These are phyloP conservation scores for Helicostylum pulchrum DNA, from an alignment of 192 early-diverging fungal species.

Conservation along the genomic window DNA sequence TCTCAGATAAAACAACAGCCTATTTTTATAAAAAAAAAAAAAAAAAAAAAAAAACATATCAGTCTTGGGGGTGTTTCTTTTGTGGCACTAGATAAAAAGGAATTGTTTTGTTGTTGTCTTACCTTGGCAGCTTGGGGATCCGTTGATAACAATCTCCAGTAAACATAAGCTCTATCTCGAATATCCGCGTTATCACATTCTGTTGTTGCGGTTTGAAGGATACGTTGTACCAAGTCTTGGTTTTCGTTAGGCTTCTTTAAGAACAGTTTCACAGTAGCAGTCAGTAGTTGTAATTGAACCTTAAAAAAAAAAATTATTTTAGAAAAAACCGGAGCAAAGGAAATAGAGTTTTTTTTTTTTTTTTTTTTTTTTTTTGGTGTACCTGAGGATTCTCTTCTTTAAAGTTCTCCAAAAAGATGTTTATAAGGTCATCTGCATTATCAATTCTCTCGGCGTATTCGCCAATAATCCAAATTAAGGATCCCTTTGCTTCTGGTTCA, in stretches of 20 bases:
- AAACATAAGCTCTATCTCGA: slow-evolving; percentile 93
- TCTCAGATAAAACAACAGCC: slow-evolving; percentile 85
- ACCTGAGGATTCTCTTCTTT: slow-evolving; percentile 77
- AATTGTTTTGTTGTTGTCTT: background rate
- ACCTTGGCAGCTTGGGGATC: slow-evolving; percentile 92
- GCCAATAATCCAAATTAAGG: slow-evolving; percentile 94
- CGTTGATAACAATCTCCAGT: slow-evolving; percentile 94
- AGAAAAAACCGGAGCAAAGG: background rate
- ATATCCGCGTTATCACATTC: slow-evolving; percentile 93
- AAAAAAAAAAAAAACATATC: slow-evolving; percentile 15
- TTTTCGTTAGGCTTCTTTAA: slow-evolving; percentile 83
- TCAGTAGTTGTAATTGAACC: slow-evolving; percentile 91
- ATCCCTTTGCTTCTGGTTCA: slow-evolving; percentile 88
- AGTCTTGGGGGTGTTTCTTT: background rate
- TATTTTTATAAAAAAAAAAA: slow-evolving; percentile 20
- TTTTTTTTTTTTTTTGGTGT: slow-evolving; percentile 5
- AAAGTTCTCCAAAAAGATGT: slow-evolving; percentile 80
- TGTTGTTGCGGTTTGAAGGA: slow-evolving; percentile 85
- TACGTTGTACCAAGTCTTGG: slow-evolving; percentile 83
- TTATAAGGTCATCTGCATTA: slow-evolving; percentile 77
- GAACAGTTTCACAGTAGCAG: slow-evolving; percentile 91
- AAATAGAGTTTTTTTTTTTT: background rate
- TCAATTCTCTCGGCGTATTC: slow-evolving; percentile 91
- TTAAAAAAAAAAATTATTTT: slow-evolving; percentile 15
- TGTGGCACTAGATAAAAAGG: background rate